Base-by-base conservation (phyloP, 2,329 filamentous ascomycete species). In the Rhexocercosporidium sp. region DNA sequence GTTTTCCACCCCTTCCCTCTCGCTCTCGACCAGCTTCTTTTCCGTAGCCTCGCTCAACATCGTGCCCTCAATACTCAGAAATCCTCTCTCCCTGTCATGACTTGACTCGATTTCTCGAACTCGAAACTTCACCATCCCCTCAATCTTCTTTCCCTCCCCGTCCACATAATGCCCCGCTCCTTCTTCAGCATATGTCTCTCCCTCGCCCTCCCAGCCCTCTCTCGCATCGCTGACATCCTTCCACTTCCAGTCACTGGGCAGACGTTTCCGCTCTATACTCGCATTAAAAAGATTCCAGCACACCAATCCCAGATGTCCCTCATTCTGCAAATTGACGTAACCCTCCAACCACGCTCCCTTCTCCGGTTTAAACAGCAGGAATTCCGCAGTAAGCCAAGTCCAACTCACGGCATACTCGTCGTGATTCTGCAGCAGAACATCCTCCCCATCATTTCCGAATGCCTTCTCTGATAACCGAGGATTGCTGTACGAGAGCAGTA, bases 251-350 rank as follows among this genome's bases (percentile, higher is more conserved):
- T 86, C 85, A 16, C 82, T 79, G 0, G 96, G 96, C 18, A 99
- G 82, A 41, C 92, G 85, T 68, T 87, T 87, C 25, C 90, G 85
- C 74, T 95, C 91, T 67, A 99, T 92, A 51, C 91, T 93, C 1
- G 95, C 92, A 73, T 96, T 97, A 84, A 98, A 98, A 71, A 93
- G 88, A 78, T 95, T 95, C 81, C 93, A 94, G 78, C 93, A 96
- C 12, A 96, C 88, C 2, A 97, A 86, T 22, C 95, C 94, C 7
- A 99, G 85, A 76, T 97, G 93, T 7, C 93, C 93, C 73, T 96
- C 92, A 57, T 91, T 95, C 77, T 97, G 93, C 34, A 97, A 83
- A 75, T 95, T 96, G 65, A 97, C 86, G 72, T 86, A 90, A 12
- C 93, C 96, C 72, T 94, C 90, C 76, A 98, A 86, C 79, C 86